Conservation (phyloP, 2,329 filamentous ascomycete species). For the Aaosphaeria arxii region DNA sequence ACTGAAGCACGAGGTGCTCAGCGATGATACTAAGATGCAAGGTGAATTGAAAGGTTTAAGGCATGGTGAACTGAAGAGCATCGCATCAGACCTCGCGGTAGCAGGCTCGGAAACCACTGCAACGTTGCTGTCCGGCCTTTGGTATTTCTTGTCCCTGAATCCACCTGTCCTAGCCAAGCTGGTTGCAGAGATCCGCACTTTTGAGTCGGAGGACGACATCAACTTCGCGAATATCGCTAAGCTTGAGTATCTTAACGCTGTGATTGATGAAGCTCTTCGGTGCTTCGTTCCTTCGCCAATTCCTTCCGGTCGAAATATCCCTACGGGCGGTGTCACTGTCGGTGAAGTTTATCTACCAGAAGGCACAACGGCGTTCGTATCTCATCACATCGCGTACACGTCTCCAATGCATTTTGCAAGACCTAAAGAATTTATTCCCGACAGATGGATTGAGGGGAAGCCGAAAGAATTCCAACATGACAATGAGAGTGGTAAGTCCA, state of each 20-base stretch:
- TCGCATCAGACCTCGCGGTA: constrained; percentile 26
- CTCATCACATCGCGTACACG: not conserved
- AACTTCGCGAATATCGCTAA: not conserved
- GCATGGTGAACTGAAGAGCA: constrained; percentile 26
- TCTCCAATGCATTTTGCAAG: not conserved
- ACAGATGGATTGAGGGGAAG: not conserved
- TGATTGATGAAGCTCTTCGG: not conserved
- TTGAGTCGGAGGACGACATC: not conserved
- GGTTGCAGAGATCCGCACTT: constrained; percentile 21
- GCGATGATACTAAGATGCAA: constrained; percentile 12
- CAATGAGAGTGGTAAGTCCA: not conserved
- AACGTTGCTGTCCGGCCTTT: constrained; percentile 38
- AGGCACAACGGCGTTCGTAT: not conserved
- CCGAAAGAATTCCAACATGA: not conserved
- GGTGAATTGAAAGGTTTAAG: constrained; percentile 20
- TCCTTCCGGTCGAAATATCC: not conserved
- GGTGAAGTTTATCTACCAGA: not conserved
- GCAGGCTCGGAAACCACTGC: constrained; percentile 48
- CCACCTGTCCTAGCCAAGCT: constrained; percentile 22
- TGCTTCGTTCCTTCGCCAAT: not conserved
- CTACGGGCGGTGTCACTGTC: not conserved
- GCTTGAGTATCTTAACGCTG: not conserved
- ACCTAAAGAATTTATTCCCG: not conserved
- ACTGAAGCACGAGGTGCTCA: constrained; percentile 13
- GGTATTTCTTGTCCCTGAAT: constrained; percentile 33